A percentile compares a stretch with the other conserved stretches of the same genome.
Conservation (phyloP, 2,329 filamentous ascomycete species). For the Phoma herbarum region DNA sequence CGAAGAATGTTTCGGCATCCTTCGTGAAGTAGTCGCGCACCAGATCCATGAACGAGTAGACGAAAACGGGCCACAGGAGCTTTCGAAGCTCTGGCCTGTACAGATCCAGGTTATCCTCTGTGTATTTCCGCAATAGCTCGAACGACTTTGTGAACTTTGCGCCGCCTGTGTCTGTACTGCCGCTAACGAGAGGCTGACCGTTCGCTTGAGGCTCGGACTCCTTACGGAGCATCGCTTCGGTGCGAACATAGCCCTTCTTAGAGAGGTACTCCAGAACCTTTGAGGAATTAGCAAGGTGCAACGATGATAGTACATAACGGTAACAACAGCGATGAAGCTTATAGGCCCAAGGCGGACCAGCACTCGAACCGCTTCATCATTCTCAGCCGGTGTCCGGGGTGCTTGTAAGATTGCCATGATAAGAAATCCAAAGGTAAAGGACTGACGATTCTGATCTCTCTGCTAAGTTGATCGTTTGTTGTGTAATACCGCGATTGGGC, state of each 20-base stretch:
- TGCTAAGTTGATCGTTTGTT: not conserved
- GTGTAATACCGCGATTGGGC: not conserved
- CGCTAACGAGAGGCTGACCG: conserved; percentile 74
- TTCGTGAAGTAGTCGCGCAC: conserved; percentile 74
- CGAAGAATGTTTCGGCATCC: conserved; percentile 78
- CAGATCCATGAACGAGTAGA: conserved; percentile 89
- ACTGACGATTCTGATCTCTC: not conserved
- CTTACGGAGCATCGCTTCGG: conserved; percentile 89
- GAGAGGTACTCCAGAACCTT: conserved; percentile 93
- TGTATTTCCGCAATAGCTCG: conserved; percentile 78
- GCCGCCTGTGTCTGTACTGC: conserved; percentile 73
- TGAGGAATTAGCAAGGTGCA: conserved; percentile 16
- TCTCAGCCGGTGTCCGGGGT: not conserved
- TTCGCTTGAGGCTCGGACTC: conserved; percentile 88
- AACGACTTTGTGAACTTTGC: conserved; percentile 81
- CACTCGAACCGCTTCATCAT: not conserved
- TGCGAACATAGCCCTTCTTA: conserved; percentile 93
- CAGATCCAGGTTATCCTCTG: conserved; percentile 89
- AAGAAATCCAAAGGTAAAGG: not conserved
- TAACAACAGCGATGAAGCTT: not conserved
- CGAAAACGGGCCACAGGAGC: conserved; percentile 90
- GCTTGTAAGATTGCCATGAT: not conserved
- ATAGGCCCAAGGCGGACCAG: not conserved
- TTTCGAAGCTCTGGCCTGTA: conserved; percentile 92
- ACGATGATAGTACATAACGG: not conserved